phyloP scores from a whole-genome alignment of 306 rosid genomes.

The Mucuna pruriens region DNA sequence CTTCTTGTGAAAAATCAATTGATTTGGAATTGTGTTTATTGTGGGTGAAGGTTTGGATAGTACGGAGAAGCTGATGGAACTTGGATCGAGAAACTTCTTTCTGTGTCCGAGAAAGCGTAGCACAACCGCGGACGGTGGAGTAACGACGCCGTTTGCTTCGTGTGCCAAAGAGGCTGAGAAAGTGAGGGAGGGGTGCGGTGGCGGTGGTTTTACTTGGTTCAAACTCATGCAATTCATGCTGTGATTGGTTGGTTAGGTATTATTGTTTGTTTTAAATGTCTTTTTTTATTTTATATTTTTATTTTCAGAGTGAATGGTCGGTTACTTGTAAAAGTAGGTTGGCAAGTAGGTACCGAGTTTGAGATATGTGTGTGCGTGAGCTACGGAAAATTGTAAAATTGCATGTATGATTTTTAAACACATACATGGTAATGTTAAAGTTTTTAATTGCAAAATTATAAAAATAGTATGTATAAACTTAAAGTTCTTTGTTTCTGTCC shows the following conservation, averaged over 20 bases:
- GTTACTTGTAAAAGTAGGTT: constrained; percentile 30
- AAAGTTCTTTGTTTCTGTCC: background rate
- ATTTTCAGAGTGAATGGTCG: background rate
- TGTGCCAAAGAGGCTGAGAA: constrained; percentile 61
- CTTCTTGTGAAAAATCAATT: background rate
- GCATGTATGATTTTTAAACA: background rate
- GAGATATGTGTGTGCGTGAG: background rate
- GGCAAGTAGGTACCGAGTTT: background rate
- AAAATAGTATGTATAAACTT: background rate
- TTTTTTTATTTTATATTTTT: background rate
- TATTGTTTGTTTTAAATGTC: background rate
- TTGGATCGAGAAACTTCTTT: constrained; percentile 87
- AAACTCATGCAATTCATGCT: constrained; percentile 68
- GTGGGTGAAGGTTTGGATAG: constrained; percentile 62
- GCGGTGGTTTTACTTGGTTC: constrained; percentile 58
- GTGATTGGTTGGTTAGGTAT: constrained; percentile 25
- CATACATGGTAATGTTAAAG: background rate
- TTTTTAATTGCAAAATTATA: background rate
- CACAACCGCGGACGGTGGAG: constrained; percentile 30
- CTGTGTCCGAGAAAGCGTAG: constrained; percentile 49
- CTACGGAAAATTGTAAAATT: background rate
- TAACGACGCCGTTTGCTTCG: constrained; percentile 48
- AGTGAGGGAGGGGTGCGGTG: constrained; percentile 20
- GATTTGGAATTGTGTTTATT: background rate
- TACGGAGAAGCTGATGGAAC: constrained; percentile 55